Evolutionary conservation across 331 rosid genomes (phyloP), one percentile per base, ranked within the genome.

Genomic region (Quercus phellos): DNA sequence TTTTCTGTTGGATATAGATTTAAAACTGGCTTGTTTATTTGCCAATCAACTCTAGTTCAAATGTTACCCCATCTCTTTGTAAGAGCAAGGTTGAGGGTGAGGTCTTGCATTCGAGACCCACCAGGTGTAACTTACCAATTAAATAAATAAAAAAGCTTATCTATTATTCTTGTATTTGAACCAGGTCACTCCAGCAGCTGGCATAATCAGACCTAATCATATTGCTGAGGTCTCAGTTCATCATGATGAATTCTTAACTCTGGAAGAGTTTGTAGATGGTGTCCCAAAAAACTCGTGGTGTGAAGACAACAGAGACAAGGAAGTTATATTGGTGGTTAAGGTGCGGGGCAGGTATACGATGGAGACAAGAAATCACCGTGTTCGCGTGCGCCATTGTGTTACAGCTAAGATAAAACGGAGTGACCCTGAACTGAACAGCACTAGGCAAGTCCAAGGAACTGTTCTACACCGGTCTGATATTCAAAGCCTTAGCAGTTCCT

Each of bases 261-360:
- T 67, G 58, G 96, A 90, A 86, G 97, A 90, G 78, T 94, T 88
- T 83, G 90, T 92, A 46, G 97, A 94, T 77, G 97, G 97, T 27
- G 82, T 86, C 76, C 91, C 89, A 26, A 95, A 87, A 35, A 94
- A 88, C 82, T 85, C 87, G 27, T 94, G 99, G 99, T 94, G 98
- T 81, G 99, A 94, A 85, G 93, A 89, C 70, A 85, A 94, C 66
- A 90, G 86, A 86, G 97, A 94, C 82, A 88, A 86, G 84, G 97
- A 94, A 85, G 95, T 91, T 32, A 81, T 87, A 59, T 83, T 94
- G 87, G 81, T 87, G 73, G 91, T 94, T 67, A 92, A 90, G 87
- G 89, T 94, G 83, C 82, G 50, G 32, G 97, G 97, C 59, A 85
- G 85, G 21, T 87, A 86, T 83, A 59, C 90, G 7, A 79, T 72